A percentile compares a stretch with the other conserved stretches of the same genome.
phyloP scores from a whole-genome alignment of 2,329 filamentous ascomycete species.

The Verticillium longisporum region DNA sequence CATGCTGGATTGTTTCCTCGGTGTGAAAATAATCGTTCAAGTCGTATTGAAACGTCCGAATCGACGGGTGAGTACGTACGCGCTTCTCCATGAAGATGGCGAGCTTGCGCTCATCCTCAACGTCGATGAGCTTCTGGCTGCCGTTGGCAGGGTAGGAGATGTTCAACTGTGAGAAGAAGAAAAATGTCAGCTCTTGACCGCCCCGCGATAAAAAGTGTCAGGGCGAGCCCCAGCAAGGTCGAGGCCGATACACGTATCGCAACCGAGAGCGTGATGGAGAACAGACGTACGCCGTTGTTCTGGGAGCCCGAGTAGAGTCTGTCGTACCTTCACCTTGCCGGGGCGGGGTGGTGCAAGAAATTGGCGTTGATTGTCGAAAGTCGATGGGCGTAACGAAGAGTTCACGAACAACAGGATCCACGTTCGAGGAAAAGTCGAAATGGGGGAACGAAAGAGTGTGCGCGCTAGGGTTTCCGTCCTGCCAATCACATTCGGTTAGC shows the following conservation, averaged over 20 bases:
- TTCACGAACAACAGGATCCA: background rate
- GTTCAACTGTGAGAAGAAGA: constrained; percentile 45
- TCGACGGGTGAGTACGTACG: constrained; percentile 45
- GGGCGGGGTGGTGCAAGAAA: constrained; percentile 37
- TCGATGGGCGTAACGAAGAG: background rate
- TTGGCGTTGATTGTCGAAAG: constrained; percentile 26
- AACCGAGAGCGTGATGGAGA: background rate
- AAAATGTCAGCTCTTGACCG: constrained; percentile 22
- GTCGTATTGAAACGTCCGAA: background rate
- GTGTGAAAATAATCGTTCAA: constrained; percentile 15
- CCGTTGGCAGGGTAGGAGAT: constrained; percentile 94
- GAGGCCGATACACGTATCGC: background rate
- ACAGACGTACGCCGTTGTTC: background rate
- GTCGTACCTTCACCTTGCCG: constrained; percentile 42
- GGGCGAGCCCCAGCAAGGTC: background rate
- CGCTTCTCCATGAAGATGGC: constrained; percentile 98
- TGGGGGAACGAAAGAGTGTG: constrained; percentile 31
- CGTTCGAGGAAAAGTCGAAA: constrained; percentile 11
- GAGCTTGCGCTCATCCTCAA: constrained; percentile 99
- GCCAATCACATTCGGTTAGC: background rate
- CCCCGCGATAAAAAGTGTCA: background rate
- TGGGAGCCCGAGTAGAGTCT: background rate
- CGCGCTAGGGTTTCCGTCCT: constrained; percentile 30
- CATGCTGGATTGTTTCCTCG: constrained; percentile 1
- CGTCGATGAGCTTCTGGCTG: constrained; percentile 98